Evolutionary conservation across 1,284 basidiomycete genomes (phyloP).

Genomic region (Hemileccinum hortonii): DNA sequence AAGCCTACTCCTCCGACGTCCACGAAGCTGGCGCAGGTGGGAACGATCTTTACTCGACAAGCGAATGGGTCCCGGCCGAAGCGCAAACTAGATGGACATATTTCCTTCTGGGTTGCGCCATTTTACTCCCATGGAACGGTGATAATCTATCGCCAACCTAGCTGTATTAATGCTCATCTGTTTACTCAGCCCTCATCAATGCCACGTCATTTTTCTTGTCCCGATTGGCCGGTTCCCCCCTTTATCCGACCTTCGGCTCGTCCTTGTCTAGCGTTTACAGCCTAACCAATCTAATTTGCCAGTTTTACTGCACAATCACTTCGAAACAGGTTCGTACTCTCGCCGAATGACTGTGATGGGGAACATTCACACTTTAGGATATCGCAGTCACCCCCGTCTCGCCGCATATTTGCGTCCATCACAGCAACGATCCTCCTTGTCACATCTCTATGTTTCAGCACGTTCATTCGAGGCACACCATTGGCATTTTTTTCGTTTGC

Average conservation of each 20-base stretch:
- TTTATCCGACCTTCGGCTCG: slow-evolving; percentile 63
- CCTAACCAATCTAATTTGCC: slow-evolving; percentile 61
- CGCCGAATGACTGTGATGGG: slow-evolving; percentile 2
- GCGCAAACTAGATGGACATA: slow-evolving; percentile 58
- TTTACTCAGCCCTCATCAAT: slow-evolving; percentile 63
- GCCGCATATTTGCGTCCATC: slow-evolving; percentile 44
- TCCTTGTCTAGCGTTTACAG: slow-evolving; percentile 69
- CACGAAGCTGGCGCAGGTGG: background rate
- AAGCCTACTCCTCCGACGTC: background rate
- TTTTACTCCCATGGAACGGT: slow-evolving; percentile 82
- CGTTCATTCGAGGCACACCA: slow-evolving; percentile 53
- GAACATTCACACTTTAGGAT: slow-evolving; percentile 29
- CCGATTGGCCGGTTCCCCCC: slow-evolving; percentile 53
- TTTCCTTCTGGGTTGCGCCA: slow-evolving; percentile 70
- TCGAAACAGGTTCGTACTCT: slow-evolving; percentile 59
- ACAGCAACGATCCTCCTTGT: slow-evolving; percentile 50
- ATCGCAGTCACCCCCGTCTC: slow-evolving; percentile 46
- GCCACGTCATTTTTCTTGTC: slow-evolving; percentile 74
- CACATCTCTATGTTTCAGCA: slow-evolving; percentile 57
- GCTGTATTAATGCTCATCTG: background rate
- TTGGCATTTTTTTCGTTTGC: slow-evolving; percentile 63
- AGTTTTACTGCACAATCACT: slow-evolving; percentile 68
- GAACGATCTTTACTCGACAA: background rate
- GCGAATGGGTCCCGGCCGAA: slow-evolving; percentile 7
- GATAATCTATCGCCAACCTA: slow-evolving; percentile 16